Evolutionary conservation across 1,284 basidiomycete species (phyloP), one percentile per base, ranked within the genome.

Genomic region (Tranzscheliella williamsii): DNA sequence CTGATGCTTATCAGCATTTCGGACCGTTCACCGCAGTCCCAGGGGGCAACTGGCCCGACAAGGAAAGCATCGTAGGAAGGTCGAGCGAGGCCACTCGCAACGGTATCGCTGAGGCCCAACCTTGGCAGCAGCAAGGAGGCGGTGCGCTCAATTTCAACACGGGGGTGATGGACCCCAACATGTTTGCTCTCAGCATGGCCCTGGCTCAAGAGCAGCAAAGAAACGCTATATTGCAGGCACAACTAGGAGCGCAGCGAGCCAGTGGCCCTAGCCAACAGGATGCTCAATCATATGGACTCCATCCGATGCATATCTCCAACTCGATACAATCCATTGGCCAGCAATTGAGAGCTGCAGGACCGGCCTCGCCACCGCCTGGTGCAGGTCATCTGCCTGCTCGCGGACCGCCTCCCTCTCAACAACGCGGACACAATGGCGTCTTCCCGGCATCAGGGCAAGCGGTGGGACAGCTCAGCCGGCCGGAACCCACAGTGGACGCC

Each of bases 171-270:
- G 54, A 68, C 23, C 49, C 55, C 1, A 57, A 61, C 37, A 52
- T 65, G 20, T 35, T 65, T 35, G 62, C 57, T 4, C 62, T 69
- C 44, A 65, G 62, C 48, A 43, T 61, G 51, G 61, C 66, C n/a
- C 41, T 69, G 13, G 66, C 57, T 15, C 62, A 69, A 40, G 64
- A 70, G 31, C 63, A 63, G 41, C 60, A 70, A 42, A 57, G 46
- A 35, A 67, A 63, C n/a, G 60, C 64, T 4, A 36, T 62, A 27
- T 34, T 70, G 0, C 64, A 63, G 21, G 60, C 64, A 4, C 66
- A 67, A 34, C 46, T 64, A n/a, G 58, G 58, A 11, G 53, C 45
- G 12, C 49, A 31, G n/a, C 4, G 7, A 23, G 26, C 41, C 13
- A 21, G 4, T 24, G 38, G 27, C 13, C 27, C 40, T 7, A 43